A percentile compares a stretch with the other conserved stretches of the same genome.
These are phyloP conservation scores for Monilinia polystroma DNA, from an alignment of 2,329 filamentous ascomycete genomes.

Conservation along the genomic window DNA sequence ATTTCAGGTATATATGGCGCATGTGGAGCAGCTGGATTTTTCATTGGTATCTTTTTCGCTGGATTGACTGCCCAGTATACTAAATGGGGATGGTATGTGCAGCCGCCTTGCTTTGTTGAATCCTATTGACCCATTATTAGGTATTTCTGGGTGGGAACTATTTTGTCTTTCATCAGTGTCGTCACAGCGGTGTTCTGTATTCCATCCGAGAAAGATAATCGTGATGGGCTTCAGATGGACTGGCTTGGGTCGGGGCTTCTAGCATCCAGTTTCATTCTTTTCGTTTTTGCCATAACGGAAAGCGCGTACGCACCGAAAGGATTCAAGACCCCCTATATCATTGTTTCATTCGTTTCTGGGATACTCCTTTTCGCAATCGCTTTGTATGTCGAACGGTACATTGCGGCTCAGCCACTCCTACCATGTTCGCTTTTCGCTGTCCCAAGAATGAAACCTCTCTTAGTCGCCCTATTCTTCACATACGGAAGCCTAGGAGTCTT, in stretches of 20 bases:
- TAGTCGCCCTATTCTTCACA: slow-evolving; percentile 58
- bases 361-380: slow-evolving; percentile 56
- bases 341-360: slow-evolving; percentile 61
- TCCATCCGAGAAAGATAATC: slow-evolving; percentile 46
- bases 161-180: slow-evolving; percentile 49
- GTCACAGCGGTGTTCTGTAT: slow-evolving; percentile 49
- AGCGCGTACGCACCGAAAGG: slow-evolving; percentile 64
- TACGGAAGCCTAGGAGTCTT: slow-evolving; percentile 68
- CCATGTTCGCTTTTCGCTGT: slow-evolving; percentile 66
- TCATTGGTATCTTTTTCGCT: slow-evolving; percentile 65
- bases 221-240: slow-evolving; percentile 59
- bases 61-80: slow-evolving; percentile 59
- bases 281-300: slow-evolving; percentile 72
- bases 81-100: slow-evolving; percentile 59
- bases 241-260: slow-evolving; percentile 61
- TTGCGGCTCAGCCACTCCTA: slow-evolving; percentile 64
- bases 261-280: slow-evolving; percentile 61
- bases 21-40: slow-evolving; percentile 21
- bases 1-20: slow-evolving; percentile 21
- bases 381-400: slow-evolving; percentile 71
- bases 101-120: neutral
- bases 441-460: slow-evolving; percentile 64
- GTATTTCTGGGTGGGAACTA: slow-evolving; percentile 61
- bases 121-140: slow-evolving; percentile 6
- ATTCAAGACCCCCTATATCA: slow-evolving; percentile 70